Base-by-base conservation (phyloP, 768 basidiomycete genomes). In the Macrocybe gigantea region DNA sequence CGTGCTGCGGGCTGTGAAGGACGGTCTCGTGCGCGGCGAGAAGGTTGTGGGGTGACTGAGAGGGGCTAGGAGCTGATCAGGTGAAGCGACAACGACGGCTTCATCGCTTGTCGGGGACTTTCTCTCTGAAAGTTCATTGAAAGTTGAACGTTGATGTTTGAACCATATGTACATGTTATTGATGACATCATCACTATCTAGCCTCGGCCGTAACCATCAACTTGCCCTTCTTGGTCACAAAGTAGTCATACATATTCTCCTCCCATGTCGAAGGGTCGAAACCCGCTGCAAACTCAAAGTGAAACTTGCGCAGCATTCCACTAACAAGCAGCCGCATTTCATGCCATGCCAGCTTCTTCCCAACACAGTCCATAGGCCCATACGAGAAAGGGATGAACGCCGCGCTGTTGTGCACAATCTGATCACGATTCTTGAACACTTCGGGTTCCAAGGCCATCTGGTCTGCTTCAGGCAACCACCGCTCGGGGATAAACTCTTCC, bases 281-380 rank as follows among this genome's bases (percentile, higher is more conserved):
- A 3, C 49, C 59, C 2, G 49, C 44, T 44, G 53, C 56, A 47
- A 70, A 65, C 3, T 54, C 39, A 44, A 68, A 56, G 10, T 63
- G 60, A 50, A 68, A 70, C 30, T 55, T 59, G 39, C 56, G 56
- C 33, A 67, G 50, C 30, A 70, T 51, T 32, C 57, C 45, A 38
- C 58, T 60, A 7, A 59, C 51, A 13, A 67, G 53, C 49, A 59
- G 54, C 11, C 66, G 60, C 60, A 72, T 56, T 45, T 71, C 69
- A 43, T 64, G 50, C 49, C 60, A 57, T 3, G 69, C 70, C 42
- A 72, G 49, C 41, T 57, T 56, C 41, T 59, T 70, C 13, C 78
- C 78, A 9, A 67, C 71, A 54, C 80, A 80, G 53, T 75, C 75
- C 11, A 69, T 66, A 8, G 77, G 76, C 0, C 79, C 78, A 38